Conservation (phyloP, 2,329 filamentous ascomycete species). For the Botrytis fragariae region DNA sequence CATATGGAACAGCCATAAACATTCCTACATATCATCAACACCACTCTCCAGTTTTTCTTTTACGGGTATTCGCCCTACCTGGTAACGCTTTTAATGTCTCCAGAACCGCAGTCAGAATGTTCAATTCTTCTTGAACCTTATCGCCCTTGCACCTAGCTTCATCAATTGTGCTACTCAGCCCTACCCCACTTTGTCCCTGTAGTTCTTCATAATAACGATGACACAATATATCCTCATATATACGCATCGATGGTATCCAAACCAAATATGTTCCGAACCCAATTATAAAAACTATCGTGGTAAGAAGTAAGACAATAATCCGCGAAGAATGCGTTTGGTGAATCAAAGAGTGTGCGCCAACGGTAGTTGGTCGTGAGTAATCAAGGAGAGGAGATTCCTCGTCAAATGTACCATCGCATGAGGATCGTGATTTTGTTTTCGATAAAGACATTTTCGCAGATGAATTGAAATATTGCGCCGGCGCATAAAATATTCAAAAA, state of each 20-base stretch:
- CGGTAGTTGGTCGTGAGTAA: background rate
- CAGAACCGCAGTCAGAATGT: constrained; percentile 39
- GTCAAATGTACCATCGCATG: background rate
- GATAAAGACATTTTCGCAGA: constrained; percentile 1
- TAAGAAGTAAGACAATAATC: constrained; percentile 39
- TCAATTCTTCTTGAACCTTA: constrained; percentile 41
- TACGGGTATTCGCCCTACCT: constrained; percentile 26
- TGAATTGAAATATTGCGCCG: background rate
- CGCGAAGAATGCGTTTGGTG: constrained; percentile 29
- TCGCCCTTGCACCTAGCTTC: constrained; percentile 42
- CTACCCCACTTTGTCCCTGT: constrained; percentile 29
- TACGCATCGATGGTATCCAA: constrained; percentile 39
- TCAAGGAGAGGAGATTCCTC: constrained; percentile 20
- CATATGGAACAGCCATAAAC: constrained; percentile 42
- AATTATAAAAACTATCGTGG: constrained; percentile 37
- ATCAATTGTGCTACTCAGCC: constrained; percentile 35
- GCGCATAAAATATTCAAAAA: background rate
- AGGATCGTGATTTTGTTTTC: constrained; percentile 6
- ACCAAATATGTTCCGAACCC: constrained; percentile 37
- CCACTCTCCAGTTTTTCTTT: background rate
- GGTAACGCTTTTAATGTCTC: constrained; percentile 38
- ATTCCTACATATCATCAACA: constrained; percentile 28
- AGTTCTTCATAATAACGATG: constrained; percentile 40
- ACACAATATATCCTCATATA: constrained; percentile 44
- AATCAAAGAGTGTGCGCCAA: background rate